A percentile compares a stretch with the other conserved stretches of the same genome.
Evolutionary conservation across 2,329 filamentous ascomycete species (phyloP).

Genomic region (Fusarium aywerte): DNA sequence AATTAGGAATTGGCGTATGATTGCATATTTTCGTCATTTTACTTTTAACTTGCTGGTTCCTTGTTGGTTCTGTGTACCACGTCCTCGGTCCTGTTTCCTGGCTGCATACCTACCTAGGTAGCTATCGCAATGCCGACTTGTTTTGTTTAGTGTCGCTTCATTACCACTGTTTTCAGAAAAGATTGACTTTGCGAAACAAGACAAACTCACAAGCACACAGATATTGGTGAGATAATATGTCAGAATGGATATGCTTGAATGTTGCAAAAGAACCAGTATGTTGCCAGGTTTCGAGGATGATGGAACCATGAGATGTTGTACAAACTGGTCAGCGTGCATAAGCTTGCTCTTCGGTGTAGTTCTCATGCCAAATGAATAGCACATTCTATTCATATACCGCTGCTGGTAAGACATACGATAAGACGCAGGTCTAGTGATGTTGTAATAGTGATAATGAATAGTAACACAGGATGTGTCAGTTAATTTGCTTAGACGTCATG

Average conservation of each 20-base stretch:
- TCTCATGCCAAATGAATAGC: not conserved
- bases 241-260: not conserved
- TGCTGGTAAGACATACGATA: too few relatives aligned
- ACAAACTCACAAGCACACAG: not conserved
- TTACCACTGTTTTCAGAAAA: not conserved
- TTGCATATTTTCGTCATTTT: constrained; percentile 5
- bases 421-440: too few relatives aligned
- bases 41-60: not conserved
- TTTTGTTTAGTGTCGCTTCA: not conserved
- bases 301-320: not conserved
- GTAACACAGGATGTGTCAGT: too few relatives aligned
- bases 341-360: not conserved
- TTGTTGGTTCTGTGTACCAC: not conserved
- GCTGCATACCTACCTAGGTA: too few relatives aligned
- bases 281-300: constrained; percentile 1
- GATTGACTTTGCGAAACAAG: not conserved
- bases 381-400: too few relatives aligned
- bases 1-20: constrained; percentile 56
- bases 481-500: not conserved
- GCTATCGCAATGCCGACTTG: not conserved
- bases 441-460: too few relatives aligned
- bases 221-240: not conserved
- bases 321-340: not conserved
- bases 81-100: not conserved
- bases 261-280: not conserved